Evolutionary conservation across 106 monocot genomes (phyloP), one percentile per base, ranked within the genome.

Genomic region (Platanthera zijinensis): DNA sequence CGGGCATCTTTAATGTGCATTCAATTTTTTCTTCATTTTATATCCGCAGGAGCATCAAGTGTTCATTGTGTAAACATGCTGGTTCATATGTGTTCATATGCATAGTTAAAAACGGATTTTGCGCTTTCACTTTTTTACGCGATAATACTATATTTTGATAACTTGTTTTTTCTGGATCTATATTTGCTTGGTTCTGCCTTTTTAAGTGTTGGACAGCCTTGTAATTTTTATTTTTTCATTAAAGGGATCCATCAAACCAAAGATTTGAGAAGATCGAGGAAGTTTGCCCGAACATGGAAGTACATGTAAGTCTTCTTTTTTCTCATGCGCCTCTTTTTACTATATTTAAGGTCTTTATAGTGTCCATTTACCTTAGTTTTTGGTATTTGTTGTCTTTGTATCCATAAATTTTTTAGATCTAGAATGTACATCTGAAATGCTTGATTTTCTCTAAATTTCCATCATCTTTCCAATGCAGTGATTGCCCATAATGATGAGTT

Each of bases 201-300:
- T 39, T 67, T 39, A 39, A 71, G 47, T 13, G 48, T 48, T 71
- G 14, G 48, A 48, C 13, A 70, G 17, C 17, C 48, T 69, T 48
- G 6, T 70, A 28, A 70, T 14, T 45, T 70, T 48, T 5, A 70
- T 70, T 45, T 48, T 69, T 52, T 56, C 56, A 39, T 75, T 70
- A 0, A 61, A 95, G 92, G 84, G 75, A 54, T 85, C 75, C 57
- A 57, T 51, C 22, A 30, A 51, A 25, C 50, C 76, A 79, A 69
- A 80, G 90, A 12, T 57, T 83, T 28, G 80, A 84, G 62, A 88
- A 82, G 51, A 59, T 89, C 22, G 87, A 87, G 25, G 89, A 93
- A 51, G 77, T 96, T 57, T 76, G 78, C 52, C 89, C 80, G 73
- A 73, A 77, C 66, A 89, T 84, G 87, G 77, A 79, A 63, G 87